Base-by-base conservation (phyloP, 257 asterid genomes). In the Jasminum sambac region DNA sequence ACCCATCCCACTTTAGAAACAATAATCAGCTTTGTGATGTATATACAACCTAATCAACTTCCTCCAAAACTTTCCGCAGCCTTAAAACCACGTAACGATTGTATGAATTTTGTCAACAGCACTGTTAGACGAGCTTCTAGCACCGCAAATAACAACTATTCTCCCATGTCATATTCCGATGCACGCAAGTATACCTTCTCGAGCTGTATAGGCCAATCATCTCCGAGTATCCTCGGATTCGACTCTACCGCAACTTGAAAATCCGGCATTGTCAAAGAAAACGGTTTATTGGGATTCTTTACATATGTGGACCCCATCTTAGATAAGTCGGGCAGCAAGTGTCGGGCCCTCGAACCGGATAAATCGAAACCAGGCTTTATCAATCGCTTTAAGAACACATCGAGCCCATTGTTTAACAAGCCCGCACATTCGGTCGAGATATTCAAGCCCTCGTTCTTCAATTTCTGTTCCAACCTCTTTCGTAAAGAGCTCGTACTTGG, bases 371-470 rank as follows among this genome's bases (percentile, higher is more conserved):
- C 82, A n/a, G 96, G 89, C 64, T 84, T 82, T 38, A 90, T 71
- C 70, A 90, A 81, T 72, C 88, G 76, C 79, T 84, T 88, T 72
- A 88, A 3, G 67, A 67, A 85, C 40, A 73, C 82, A 72, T 88
- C 90, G 44, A 90, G 72, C 37, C 90, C 97, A 40, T 81, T 82
- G 69, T 88, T 85, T 67, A 90, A 64, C 79, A 88, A 67, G 77
- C 87, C 82, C 19, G 70, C 77, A 25, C 87, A 79, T 76, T 86
- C 89, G 2, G 80, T 63, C 19, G 94, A 76, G 59, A 82, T 62
- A 5, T 68, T 81, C 24, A 90, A 67, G 8, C 91, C 87, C 73
- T 82, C 91, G 30, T 38, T 64, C 74, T 64, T 85, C 75, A 80
- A 61, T 76, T 74, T 81, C 52, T 66, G 84, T 69, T 86, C 88